phyloP scores from a whole-genome alignment of 441 rosid species.

The Syzygium syzygioides region DNA sequence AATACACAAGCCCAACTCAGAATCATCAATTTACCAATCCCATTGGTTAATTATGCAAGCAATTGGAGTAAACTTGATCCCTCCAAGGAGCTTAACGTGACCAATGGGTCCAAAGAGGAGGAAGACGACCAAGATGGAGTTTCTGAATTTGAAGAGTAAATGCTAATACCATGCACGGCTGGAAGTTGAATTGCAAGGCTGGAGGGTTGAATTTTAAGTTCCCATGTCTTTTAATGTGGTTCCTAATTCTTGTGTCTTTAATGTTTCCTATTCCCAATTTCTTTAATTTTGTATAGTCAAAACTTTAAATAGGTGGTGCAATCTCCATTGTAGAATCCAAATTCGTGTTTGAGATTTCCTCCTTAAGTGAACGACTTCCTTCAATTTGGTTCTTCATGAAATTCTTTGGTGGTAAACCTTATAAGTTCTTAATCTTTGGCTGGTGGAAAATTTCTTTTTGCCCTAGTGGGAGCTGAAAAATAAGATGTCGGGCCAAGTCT shows the following conservation, averaged over 20 bases:
- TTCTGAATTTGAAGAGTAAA: neutral
- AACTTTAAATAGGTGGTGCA: neutral
- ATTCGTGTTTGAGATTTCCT: neutral
- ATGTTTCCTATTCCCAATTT: neutral
- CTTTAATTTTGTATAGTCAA: neutral
- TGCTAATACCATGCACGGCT: neutral
- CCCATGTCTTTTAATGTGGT: neutral
- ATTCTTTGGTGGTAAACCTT: neutral
- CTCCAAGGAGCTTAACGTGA: neutral
- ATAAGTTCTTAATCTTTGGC: neutral
- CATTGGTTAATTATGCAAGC: neutral
- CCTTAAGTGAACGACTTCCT: neutral
- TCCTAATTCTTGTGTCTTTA: neutral
- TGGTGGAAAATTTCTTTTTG: neutral
- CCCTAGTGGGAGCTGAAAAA: neutral
- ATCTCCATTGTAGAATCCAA: neutral
- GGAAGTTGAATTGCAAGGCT: neutral
- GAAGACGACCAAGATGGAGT: neutral
- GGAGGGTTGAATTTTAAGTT: neutral
- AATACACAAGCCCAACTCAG: neutral
- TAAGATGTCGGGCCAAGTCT: neutral
- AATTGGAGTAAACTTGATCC: neutral
- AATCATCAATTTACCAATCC: neutral
- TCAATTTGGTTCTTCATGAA: neutral
- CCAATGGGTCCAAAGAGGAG: neutral